Evolutionary conservation across 257 asterid species (phyloP), one percentile per base, ranked within the genome.

Genomic region (Scutellaria minor): DNA sequence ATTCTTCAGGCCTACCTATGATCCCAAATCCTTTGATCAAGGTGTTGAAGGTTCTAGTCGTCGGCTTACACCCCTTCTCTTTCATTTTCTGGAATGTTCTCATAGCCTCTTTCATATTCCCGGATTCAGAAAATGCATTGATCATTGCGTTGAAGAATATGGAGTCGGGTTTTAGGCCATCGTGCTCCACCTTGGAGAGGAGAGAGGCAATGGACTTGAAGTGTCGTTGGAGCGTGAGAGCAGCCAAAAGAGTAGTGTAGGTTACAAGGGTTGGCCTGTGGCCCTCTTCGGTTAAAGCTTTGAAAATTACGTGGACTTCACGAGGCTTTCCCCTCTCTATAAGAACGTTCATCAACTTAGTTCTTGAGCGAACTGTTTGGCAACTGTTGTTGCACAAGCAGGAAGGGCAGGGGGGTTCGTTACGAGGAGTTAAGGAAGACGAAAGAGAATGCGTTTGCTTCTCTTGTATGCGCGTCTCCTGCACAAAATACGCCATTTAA

Each of bases 71-170:
- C 74, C 93, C 97, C 64, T 75, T 85, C 66, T 83, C 95, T 73
- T 85, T 85, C 99, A 94, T 89, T 83, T 81, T 83, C 59, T 72
- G 66, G 79, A 88, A 91, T 57, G 81, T 72, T 74, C 78, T 85
- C 96, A 91, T 87, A 15, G 99, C 97, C 80, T 88, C 97, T 66
- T 90, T 83, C 78, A 89, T 80, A 70, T 91, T 89, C 44, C 99
- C 90, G 13, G 96, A 89, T 78, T 94, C 99, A n/a, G 96, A 82
- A 84, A 94, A 94, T 0, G 97, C 93, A 68, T 94, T 94, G 80
- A 94, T 94, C 87, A 88, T 80, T 55, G 97, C 97, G 78, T 94
- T 94, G 90, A 85, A 91, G 85, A 94, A 91, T 75, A 91, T 89
- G 1, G 97, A 87, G 78, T 94, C 99, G 0, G 99, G 97, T 74